A percentile compares a stretch with the other conserved stretches of the same genome.
phyloP scores from a whole-genome alignment of 73 alveolate species.

The Symbiodinium pilosum region DNA sequence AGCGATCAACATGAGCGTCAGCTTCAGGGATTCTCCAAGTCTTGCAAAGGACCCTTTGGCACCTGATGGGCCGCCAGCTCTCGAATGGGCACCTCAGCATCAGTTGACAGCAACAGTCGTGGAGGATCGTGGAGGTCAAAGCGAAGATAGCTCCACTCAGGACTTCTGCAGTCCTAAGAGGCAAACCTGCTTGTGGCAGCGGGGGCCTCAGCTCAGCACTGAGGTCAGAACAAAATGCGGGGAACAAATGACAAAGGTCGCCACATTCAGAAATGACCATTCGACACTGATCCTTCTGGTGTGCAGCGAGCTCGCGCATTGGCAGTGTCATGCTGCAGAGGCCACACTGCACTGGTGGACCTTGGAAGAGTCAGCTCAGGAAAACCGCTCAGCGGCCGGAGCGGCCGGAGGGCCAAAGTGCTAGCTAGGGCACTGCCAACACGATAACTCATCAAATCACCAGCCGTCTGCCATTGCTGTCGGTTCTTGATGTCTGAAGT shows the following conservation, averaged over 20 bases:
- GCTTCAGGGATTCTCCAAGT: too few species aligned
- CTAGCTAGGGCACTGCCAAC: neutral
- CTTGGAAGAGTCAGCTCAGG: too few species aligned
- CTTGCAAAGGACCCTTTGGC: neutral
- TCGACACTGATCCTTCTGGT: constrained; percentile 24
- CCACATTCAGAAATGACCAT: neutral
- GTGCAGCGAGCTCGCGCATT: constrained; percentile 40
- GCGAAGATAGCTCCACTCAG: too few species aligned
- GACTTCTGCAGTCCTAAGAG: neutral
- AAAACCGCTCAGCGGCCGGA: too few species aligned
- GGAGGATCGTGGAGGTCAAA: neutral
- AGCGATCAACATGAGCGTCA: too few species aligned
- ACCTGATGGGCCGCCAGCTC: constrained; percentile 2
- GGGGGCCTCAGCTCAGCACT: neutral
- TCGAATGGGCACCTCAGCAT: neutral
- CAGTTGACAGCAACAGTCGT: neutral
- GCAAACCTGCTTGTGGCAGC: neutral
- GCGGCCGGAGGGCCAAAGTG: too few species aligned
- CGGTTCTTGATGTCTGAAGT: constrained; percentile 36
- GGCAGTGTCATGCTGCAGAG: constrained; percentile 47
- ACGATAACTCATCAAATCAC: constrained; percentile 31
- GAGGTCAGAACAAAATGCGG: neutral
- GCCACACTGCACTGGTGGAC: constrained; percentile 23
- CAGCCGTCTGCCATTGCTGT: constrained; percentile 38
- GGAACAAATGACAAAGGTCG: neutral